phyloP scores from a whole-genome alignment of 495 filamentous ascomycete genomes.

The Penicillium verhagenii region DNA sequence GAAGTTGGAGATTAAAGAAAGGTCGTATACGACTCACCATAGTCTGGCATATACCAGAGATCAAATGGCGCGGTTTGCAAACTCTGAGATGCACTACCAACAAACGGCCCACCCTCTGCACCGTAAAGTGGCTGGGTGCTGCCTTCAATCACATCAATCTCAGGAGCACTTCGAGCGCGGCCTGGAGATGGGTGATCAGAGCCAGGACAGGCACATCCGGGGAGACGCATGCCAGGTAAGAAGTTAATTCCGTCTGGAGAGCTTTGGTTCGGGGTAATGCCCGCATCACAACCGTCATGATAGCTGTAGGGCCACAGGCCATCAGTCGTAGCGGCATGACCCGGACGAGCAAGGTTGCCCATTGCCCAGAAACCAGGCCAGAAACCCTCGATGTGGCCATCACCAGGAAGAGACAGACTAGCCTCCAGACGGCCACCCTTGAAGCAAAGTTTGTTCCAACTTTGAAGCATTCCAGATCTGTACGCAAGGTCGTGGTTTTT shows the following conservation, averaged over 20 bases:
- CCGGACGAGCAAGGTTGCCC: slow-evolving; percentile 70
- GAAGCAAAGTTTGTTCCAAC: slow-evolving; percentile 79
- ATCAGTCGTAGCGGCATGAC: slow-evolving; percentile 67
- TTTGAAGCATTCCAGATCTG: slow-evolving; percentile 79
- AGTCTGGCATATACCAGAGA: slow-evolving; percentile 73
- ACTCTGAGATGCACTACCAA: slow-evolving; percentile 69
- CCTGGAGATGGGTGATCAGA: slow-evolving; percentile 71
- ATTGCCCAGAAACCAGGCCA: slow-evolving; percentile 85
- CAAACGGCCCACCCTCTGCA: slow-evolving; percentile 33
- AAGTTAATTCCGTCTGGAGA: slow-evolving; percentile 63
- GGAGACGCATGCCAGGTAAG: slow-evolving; percentile 72
- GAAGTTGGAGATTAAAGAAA: neutral
- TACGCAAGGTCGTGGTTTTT: slow-evolving; percentile 68
- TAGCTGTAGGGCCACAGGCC: slow-evolving; percentile 84
- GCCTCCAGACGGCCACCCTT: slow-evolving; percentile 76
- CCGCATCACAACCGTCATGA: slow-evolving; percentile 66
- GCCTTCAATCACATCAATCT: slow-evolving; percentile 76
- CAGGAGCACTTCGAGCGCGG: slow-evolving; percentile 68
- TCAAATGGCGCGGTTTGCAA: slow-evolving; percentile 75
- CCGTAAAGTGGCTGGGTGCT: slow-evolving; percentile 56
- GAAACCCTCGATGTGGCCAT: slow-evolving; percentile 66
- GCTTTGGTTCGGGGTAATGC: slow-evolving; percentile 78
- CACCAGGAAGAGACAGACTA: slow-evolving; percentile 70
- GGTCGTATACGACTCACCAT: slow-evolving; percentile 44
- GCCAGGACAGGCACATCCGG: slow-evolving; percentile 64